Conservation (phyloP, 2,329 filamentous ascomycete species). For the Aspergillus bombycis region DNA sequence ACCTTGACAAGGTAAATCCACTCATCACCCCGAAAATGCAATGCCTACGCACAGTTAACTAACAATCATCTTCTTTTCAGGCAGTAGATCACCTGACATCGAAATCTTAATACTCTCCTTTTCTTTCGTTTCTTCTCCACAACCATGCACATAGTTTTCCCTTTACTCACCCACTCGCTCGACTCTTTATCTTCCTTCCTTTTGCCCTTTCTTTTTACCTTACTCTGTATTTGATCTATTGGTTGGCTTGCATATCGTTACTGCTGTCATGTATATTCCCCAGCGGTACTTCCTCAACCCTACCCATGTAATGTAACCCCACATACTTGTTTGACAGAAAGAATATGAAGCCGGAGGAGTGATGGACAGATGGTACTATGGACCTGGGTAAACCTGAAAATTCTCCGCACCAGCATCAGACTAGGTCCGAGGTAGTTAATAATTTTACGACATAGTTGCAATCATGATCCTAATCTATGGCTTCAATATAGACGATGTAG, state of each 20-base stretch:
- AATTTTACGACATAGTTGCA: slow-evolving; percentile 10
- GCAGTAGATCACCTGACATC: slow-evolving; percentile 47
- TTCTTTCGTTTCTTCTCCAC: slow-evolving; percentile 1
- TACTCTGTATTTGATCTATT: slow-evolving; percentile 14
- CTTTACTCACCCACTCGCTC: slow-evolving; percentile 17
- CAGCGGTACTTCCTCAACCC: slow-evolving; percentile 4
- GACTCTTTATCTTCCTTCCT: slow-evolving; percentile 18
- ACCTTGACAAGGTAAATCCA: slow-evolving; percentile 81
- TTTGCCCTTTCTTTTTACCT: slow-evolving; percentile 10
- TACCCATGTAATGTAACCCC: slow-evolving; percentile 13
- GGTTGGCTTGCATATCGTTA: slow-evolving; percentile 17
- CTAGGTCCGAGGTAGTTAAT: slow-evolving; percentile 8
- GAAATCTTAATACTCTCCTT: slow-evolving; percentile 35
- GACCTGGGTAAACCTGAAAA: background rate
- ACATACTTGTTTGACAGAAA: background rate
- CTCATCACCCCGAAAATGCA: no score
- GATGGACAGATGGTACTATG: background rate
- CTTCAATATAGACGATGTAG: background rate
- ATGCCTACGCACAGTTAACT: slow-evolving; percentile 10
- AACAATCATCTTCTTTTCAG: slow-evolving; percentile 22
- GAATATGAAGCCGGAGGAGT: background rate
- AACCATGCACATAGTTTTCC: slow-evolving; percentile 22
- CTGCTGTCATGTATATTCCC: slow-evolving; percentile 22
- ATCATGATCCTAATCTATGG: background rate
- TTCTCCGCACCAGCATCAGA: background rate